A percentile compares a stretch with the other conserved stretches of the same genome.
Evolutionary conservation across 2,329 filamentous ascomycete species (phyloP).

Genomic region (Neonectria faginata): DNA sequence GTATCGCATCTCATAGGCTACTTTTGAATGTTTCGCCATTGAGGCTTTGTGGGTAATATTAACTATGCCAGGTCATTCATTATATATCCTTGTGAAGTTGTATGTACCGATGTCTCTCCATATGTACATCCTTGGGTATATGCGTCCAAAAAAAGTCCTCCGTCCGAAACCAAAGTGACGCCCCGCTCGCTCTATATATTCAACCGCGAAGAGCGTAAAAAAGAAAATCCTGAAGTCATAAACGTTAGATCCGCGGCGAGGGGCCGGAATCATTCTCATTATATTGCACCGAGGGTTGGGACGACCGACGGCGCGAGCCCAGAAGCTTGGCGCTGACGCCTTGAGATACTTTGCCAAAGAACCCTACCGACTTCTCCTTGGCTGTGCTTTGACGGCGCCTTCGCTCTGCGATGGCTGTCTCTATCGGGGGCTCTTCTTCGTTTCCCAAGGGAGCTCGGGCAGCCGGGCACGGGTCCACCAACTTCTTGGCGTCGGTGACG

Average conservation of each 20-base stretch:
- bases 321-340: slow-evolving; percentile 43
- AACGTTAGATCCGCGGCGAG: slow-evolving; percentile 35
- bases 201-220: slow-evolving; percentile 25
- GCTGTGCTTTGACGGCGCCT: slow-evolving; percentile 30
- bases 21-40: slow-evolving; percentile 22
- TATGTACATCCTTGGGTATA: slow-evolving; percentile 39
- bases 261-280: slow-evolving; percentile 42
- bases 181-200: slow-evolving; percentile 35
- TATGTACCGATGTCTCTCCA: slow-evolving; percentile 41
- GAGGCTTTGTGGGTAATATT: slow-evolving; percentile 32
- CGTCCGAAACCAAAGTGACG: slow-evolving; percentile 37
- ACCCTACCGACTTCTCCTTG: slow-evolving; percentile 35
- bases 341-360: slow-evolving; percentile 44
- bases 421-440: slow-evolving; percentile 40
- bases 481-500: slow-evolving; percentile 58
- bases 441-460: slow-evolving; percentile 36
- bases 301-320: slow-evolving; percentile 46
- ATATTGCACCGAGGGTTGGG: slow-evolving; percentile 48
- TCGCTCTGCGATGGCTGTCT: slow-evolving; percentile 29
- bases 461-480: slow-evolving; percentile 54
- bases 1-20: neutral
- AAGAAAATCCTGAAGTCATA: slow-evolving; percentile 29
- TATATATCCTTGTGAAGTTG: slow-evolving; percentile 25
- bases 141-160: slow-evolving; percentile 28
- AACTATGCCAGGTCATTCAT: slow-evolving; percentile 27